Conservation (phyloP, 768 basidiomycete species). For the Lactarius deliciosus region DNA sequence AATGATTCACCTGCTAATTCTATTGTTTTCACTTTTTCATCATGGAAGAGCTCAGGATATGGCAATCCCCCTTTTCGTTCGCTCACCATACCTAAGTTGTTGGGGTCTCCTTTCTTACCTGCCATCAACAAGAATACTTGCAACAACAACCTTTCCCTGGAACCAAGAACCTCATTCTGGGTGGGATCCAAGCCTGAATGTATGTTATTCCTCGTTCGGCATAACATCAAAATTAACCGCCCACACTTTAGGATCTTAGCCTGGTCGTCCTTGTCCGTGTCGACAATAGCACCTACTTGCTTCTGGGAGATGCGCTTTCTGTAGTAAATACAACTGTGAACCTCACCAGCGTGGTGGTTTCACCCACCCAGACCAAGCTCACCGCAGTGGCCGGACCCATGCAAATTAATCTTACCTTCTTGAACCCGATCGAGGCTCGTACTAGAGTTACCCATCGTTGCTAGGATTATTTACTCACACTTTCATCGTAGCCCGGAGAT, state of each 20-base stretch:
- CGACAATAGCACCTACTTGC: slow-evolving; percentile 23
- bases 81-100: slow-evolving; percentile 32
- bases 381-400: slow-evolving; percentile 38
- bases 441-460: not conserved
- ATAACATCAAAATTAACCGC: not conserved
- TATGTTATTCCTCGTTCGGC: not conserved
- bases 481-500: slow-evolving; percentile 35
- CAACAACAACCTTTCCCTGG: too few species aligned
- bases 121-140: too few species aligned
- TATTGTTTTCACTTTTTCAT: not conserved
- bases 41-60: slow-evolving; percentile 6
- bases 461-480: not conserved
- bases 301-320: slow-evolving; percentile 20
- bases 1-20: not conserved
- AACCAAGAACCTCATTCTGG: not conserved
- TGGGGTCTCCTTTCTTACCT: slow-evolving; percentile 14
- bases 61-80: slow-evolving; percentile 32
- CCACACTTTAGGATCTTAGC: slow-evolving; percentile 4
- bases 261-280: slow-evolving; percentile 20
- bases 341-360: slow-evolving; percentile 33
- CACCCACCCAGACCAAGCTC: slow-evolving; percentile 40
- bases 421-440: slow-evolving; percentile 41
- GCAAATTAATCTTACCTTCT: slow-evolving; percentile 40
- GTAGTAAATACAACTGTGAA: slow-evolving; percentile 17
- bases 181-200: too few species aligned